These are phyloP conservation scores for Canna indica DNA, from an alignment of 176 grass and related monocot species.

Conservation along the genomic window DNA sequence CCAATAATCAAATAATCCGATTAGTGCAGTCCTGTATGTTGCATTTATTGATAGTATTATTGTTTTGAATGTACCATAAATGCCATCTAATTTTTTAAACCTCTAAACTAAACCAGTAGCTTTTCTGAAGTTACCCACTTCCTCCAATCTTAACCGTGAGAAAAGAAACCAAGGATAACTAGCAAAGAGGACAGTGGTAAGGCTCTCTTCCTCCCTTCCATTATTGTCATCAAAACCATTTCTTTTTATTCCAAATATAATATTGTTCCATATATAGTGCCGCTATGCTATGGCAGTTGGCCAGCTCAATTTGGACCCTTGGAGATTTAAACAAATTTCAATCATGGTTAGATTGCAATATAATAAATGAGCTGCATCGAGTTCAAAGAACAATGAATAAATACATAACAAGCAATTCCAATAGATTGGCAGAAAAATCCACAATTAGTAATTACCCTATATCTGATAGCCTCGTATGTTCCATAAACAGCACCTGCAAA, in stretches of 20 bases:
- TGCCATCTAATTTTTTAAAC: too few species aligned
- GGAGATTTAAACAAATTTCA: too few species aligned
- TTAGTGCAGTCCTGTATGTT: too few species aligned
- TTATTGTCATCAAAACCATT: not conserved
- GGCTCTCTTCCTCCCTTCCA: not conserved
- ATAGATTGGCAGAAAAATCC: not conserved
- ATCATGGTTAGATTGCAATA: too few species aligned
- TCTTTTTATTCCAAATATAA: not conserved
- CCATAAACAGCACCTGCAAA: constrained; percentile 83
- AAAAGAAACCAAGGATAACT: not conserved
- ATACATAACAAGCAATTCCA: not conserved
- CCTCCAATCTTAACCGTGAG: not conserved
- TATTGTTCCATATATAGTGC: not conserved
- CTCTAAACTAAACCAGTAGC: too few species aligned
- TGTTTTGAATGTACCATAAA: too few species aligned
- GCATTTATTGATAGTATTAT: too few species aligned
- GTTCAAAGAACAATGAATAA: not conserved
- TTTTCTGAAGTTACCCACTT: not conserved
- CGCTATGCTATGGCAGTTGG: not conserved
- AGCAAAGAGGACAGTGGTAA: too few species aligned
- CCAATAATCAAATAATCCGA: too few species aligned
- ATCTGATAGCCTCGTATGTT: constrained; percentile 86
- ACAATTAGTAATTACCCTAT: constrained; percentile 52
- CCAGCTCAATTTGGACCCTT: too few species aligned
- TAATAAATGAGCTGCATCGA: not conserved